These are phyloP conservation scores for Hanseniaspora gamundiae DNA, from an alignment of 1,139 yeast species.

Conservation along the genomic window DNA sequence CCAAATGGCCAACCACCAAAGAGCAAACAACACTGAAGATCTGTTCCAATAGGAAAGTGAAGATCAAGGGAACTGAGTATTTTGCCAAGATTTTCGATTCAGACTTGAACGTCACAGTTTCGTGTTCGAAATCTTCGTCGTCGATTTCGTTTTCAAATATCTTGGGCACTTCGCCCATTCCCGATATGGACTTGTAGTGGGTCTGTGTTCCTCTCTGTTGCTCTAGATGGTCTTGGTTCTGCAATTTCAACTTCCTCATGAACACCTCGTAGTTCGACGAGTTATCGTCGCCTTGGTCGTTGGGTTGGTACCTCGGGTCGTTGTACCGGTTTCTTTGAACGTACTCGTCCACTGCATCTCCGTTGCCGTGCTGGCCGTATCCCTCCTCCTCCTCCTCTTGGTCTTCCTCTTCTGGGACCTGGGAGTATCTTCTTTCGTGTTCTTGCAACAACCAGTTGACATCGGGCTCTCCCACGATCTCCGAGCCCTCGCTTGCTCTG, in stretches of 20 bases:
- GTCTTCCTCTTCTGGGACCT: not conserved
- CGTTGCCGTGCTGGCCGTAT: too few species aligned
- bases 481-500: slow-evolving; percentile 31
- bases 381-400: slow-evolving; percentile 4
- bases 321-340: not conserved
- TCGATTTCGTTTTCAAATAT: slow-evolving; percentile 14
- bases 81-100: slow-evolving; percentile 40
- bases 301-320: not conserved
- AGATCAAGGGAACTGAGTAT: slow-evolving; percentile 50
- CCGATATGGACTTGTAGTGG: slow-evolving; percentile 19
- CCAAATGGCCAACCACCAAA: slow-evolving; percentile 61
- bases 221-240: slow-evolving; percentile 18
- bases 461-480: slow-evolving; percentile 32
- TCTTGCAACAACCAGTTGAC: slow-evolving; percentile 59
- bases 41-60: slow-evolving; percentile 62
- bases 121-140: slow-evolving; percentile 6
- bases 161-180: slow-evolving; percentile 25
- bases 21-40: slow-evolving; percentile 60
- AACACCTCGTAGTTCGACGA: slow-evolving; percentile 27
- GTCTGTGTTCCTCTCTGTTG: slow-evolving; percentile 18
- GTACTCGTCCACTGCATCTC: slow-evolving; percentile 4
- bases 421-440: slow-evolving; percentile 45
- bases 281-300: slow-evolving; percentile 12
- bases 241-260: slow-evolving; percentile 26
- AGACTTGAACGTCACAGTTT: slow-evolving; percentile 30